Conservation (phyloP, 1,284 basidiomycete genomes). For the Malassezia slooffiae region DNA sequence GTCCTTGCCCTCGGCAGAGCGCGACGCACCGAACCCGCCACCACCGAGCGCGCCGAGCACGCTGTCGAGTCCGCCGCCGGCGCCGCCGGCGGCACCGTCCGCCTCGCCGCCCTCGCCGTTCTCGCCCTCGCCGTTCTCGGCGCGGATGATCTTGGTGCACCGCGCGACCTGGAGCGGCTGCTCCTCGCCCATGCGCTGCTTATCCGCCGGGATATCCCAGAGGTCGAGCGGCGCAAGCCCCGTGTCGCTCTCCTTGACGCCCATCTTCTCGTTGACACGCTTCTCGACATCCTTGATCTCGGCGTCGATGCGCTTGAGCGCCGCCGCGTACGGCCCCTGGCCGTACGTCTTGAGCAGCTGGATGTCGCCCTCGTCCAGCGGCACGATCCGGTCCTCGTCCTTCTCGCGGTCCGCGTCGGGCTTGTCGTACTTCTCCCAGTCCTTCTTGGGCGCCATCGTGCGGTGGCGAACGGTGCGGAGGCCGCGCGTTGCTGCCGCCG, state of each 20-base stretch:
- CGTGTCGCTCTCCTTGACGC: conserved; percentile 96
- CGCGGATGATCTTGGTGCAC: conserved; percentile 93
- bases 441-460: conserved; percentile 42
- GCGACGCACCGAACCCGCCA: conserved; percentile 20
- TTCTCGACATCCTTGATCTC: conserved; percentile 96
- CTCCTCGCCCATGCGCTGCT: conserved; percentile 76
- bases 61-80: conserved; percentile 20
- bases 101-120: conserved; percentile 13
- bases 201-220: conserved; percentile 60
- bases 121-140: conserved; percentile 44
- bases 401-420: conserved; percentile 31
- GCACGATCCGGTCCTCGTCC: conserved; percentile 50
- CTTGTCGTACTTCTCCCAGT: conserved; percentile 47
- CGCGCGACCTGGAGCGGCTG: conserved; percentile 92
- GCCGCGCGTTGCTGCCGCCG: not conserved
- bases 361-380: conserved; percentile 94
- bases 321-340: conserved; percentile 87
- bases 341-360: conserved; percentile 99
- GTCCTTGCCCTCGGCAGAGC: conserved; percentile 76
- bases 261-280: conserved; percentile 90
- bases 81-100: conserved; percentile 15
- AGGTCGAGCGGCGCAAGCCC: conserved; percentile 91
- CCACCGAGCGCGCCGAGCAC: conserved; percentile 29
- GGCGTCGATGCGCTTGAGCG: conserved; percentile 75
- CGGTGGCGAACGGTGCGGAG: not conserved